Base-by-base conservation (phyloP, 208 protist genomes). In the Balamuthia mandrillaris region DNA sequence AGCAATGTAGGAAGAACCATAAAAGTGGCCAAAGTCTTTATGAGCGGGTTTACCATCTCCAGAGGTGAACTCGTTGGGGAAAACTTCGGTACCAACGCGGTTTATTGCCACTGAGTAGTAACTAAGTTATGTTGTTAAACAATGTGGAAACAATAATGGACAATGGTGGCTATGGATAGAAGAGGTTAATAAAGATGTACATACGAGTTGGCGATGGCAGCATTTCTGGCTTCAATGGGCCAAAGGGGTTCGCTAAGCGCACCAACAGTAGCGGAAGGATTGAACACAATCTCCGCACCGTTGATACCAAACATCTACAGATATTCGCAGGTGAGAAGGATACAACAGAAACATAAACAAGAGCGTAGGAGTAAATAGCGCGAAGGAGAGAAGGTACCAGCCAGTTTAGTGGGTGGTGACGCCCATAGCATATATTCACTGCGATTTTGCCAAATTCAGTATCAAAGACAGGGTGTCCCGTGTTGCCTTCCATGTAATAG, bases 21-120 rank as follows among this genome's bases (percentile, higher is more conserved):
- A 96, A 65, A 96, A 96, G 58, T 95, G 93, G 29, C 95, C 95
- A 87, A 96, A 96, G 63, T 95, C 93, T 79, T 95, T 94, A 79
- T 96, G 94, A 5, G 94, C 94, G 14, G 90, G 89, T 42, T 95
- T 94, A 58, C 93, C 94, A 77, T 96, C 85, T 12, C 91, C 94
- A 33, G 84, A 91, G 14, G 94, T 94, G 56, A 96, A 96, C 86
- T 91, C 93, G 74, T 95, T 95, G 39, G 93, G 92, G 78, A 96
- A 96, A 12, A 27, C 3, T 84, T 95, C 91, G 41, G 92, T 95
- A 31, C 93, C 93, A 18, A 95, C 89, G 70, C 93, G 75, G 52
- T 96, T 96, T 42, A 96, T 96, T 27, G 77, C 90, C 16, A 61
- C 90, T 0, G 86, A 81, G 78, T 88, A 96, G 63, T 93, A 92